These are phyloP conservation scores for Ettlia oleoabundans DNA, from an alignment of 139 green algal species.

Conservation along the genomic window DNA sequence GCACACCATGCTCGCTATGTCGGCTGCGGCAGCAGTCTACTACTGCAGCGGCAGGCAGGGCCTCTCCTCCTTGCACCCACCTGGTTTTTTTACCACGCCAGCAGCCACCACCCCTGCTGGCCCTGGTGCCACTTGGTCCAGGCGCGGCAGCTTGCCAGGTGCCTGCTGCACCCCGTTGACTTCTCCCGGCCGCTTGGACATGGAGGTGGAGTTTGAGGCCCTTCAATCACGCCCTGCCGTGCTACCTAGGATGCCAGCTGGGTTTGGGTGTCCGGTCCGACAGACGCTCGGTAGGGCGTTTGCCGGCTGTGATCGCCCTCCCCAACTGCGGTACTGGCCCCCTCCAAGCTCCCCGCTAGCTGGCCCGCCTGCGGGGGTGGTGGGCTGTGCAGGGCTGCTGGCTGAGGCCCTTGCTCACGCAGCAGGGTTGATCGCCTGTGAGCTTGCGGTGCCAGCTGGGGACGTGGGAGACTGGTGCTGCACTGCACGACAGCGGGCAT, in stretches of 20 bases:
- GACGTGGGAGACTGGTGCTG: background rate
- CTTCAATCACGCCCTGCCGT: background rate
- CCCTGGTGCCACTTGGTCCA: slow-evolving; percentile 10
- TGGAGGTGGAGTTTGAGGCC: background rate
- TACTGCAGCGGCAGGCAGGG: background rate
- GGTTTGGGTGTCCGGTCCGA: background rate
- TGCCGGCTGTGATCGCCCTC: background rate
- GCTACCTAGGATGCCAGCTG: background rate
- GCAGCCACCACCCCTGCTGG: slow-evolving; percentile 8
- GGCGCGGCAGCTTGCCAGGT: background rate
- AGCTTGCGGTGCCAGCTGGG: background rate
- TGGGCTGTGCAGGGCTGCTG: background rate
- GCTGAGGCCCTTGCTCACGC: background rate
- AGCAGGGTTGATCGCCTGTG: background rate
- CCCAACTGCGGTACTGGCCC: background rate
- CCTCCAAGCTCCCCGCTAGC: background rate
- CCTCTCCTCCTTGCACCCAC: background rate
- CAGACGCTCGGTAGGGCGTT: background rate
- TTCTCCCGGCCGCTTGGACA: slow-evolving; percentile 22
- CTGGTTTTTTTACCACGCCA: slow-evolving; percentile 29
- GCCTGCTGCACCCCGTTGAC: slow-evolving; percentile 1
- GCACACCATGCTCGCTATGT: no score
- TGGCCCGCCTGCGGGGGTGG: background rate
- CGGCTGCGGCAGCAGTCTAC: background rate
- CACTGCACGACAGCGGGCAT: background rate